A percentile compares a stretch with the other conserved stretches of the same genome.
These are phyloP conservation scores for Neopestalotiopsis sp. DNA, from an alignment of 2,329 filamentous ascomycete species.

Conservation along the genomic window DNA sequence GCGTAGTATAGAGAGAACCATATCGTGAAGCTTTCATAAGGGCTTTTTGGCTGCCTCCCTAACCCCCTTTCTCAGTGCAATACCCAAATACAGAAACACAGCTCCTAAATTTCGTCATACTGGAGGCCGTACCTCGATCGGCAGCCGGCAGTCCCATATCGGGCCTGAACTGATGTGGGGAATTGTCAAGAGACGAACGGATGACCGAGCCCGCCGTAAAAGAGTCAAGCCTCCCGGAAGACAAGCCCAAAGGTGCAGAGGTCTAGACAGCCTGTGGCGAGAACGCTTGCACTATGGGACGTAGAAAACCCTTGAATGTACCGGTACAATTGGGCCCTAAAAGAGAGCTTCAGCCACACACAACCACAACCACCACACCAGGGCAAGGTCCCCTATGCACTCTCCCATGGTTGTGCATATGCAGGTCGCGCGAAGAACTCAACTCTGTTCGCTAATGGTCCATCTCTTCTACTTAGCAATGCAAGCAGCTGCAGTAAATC, in stretches of 20 bases:
- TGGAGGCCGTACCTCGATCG: slow-evolving; percentile 2
- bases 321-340: neutral
- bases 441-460: too few species aligned
- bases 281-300: neutral
- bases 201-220: slow-evolving; percentile 7
- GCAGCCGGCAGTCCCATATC: slow-evolving; percentile 7
- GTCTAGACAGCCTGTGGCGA: slow-evolving; percentile 17
- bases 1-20: too few species aligned
- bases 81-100: neutral
- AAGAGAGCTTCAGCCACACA: neutral
- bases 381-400: neutral
- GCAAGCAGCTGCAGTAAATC: neutral
- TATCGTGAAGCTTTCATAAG: too few species aligned
- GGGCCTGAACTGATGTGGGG: neutral
- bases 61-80: neutral
- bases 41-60: neutral
- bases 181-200: neutral
- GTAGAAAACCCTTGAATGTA: neutral
- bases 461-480: neutral
- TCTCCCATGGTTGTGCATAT: slow-evolving; percentile 9
- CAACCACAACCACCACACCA: too few species aligned
- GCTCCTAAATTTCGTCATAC: neutral
- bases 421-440: neutral
- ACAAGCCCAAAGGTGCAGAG: neutral
- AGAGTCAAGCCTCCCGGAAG: slow-evolving; percentile 15